These are phyloP conservation scores for Onygenales sp. DNA, from an alignment of 2,329 filamentous ascomycete species.

Conservation along the genomic window DNA sequence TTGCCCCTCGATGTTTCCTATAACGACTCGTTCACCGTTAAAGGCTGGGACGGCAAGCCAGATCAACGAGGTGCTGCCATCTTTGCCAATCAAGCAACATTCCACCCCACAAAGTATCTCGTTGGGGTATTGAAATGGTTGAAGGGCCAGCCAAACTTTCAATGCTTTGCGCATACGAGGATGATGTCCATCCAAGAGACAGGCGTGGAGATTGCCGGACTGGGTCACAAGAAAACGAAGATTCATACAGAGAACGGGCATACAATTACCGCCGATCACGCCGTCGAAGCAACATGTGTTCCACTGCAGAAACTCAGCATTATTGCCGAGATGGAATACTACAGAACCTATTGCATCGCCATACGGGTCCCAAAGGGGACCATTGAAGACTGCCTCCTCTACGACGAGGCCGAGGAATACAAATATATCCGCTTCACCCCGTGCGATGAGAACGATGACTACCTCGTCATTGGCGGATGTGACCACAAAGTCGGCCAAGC, in stretches of 20 bases:
- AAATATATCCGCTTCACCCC: conserved; percentile 46
- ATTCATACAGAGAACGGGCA: conserved; percentile 39
- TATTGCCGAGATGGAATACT: conserved; percentile 44
- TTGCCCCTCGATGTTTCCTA: conserved; percentile 33
- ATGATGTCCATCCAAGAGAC: conserved; percentile 41
- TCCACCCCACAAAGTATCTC: conserved; percentile 50
- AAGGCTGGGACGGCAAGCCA: conserved; percentile 42
- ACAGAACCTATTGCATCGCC: conserved; percentile 49
- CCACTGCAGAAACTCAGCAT: conserved; percentile 48
- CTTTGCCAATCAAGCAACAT: conserved; percentile 41
- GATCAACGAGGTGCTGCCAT: conserved; percentile 45
- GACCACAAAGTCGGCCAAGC: conserved; percentile 52
- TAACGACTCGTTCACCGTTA: conserved; percentile 37
- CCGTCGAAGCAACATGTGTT: conserved; percentile 46
- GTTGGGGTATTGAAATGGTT: conserved; percentile 45
- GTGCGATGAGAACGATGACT: conserved; percentile 46
- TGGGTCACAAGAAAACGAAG: conserved; percentile 38
- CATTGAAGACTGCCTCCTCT: conserved; percentile 47
- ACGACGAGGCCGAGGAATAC: conserved; percentile 47
- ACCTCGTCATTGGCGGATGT: conserved; percentile 47
- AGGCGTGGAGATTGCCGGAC: conserved; percentile 35
- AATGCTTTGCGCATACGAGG: conserved; percentile 44
- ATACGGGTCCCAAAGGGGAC: conserved; percentile 43
- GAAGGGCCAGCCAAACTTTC: conserved; percentile 42
- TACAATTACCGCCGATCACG: conserved; percentile 39